phyloP scores from a whole-genome alignment of 257 asterid species.

The Echites panduratus region DNA sequence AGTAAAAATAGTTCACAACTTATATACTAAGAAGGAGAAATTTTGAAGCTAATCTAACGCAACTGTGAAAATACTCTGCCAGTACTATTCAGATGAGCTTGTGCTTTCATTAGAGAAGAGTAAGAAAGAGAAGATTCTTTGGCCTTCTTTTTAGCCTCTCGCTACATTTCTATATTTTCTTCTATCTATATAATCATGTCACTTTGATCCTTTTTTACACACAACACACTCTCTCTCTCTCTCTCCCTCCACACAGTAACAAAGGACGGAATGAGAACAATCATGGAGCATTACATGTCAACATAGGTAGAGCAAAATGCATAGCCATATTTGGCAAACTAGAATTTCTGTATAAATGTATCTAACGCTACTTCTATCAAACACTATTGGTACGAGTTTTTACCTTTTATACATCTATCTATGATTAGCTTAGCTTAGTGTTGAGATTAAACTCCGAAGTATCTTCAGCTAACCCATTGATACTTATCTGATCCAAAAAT shows the following conservation, averaged over 20 bases:
- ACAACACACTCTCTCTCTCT: not conserved
- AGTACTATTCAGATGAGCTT: slow-evolving; percentile 11
- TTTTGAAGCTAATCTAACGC: not conserved
- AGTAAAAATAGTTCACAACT: not conserved
- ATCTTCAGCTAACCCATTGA: not conserved
- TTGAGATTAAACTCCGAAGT: not conserved
- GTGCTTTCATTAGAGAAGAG: slow-evolving; percentile 14
- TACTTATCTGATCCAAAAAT: not conserved
- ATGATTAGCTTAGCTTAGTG: not conserved
- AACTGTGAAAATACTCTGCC: not conserved
- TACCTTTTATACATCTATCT: not conserved
- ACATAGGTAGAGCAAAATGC: slow-evolving; percentile 7
- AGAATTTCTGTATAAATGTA: not conserved
- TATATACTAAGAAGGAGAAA: not conserved
- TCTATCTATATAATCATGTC: slow-evolving; percentile 22
- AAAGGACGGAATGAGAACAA: slow-evolving; percentile 17
- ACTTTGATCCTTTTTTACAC: not conserved
- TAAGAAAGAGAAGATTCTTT: slow-evolving; percentile 18
- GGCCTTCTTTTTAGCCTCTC: slow-evolving; percentile 10
- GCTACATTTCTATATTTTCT: slow-evolving; percentile 2
- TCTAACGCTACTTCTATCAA: not conserved
- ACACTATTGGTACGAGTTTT: not conserved
- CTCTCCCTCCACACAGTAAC: slow-evolving; percentile 12
- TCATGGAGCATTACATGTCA: slow-evolving; percentile 3
- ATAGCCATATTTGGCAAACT: slow-evolving; percentile 5